Evolutionary conservation across 2,329 filamentous ascomycete species (phyloP), one percentile per base, ranked within the genome.

Genomic region (Fusarium sarcochroum): DNA sequence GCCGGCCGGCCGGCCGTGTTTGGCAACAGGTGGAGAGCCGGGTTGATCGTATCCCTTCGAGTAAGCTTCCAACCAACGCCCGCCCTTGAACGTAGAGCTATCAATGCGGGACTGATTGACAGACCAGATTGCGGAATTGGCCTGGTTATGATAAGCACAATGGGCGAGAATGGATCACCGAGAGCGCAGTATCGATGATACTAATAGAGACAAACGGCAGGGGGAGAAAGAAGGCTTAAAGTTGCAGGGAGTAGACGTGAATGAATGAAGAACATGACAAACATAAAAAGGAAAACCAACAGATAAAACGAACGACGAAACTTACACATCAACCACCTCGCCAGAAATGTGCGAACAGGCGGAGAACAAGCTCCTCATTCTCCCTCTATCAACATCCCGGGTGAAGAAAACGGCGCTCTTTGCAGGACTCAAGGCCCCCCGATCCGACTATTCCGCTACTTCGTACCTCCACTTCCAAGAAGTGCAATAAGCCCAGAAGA

Each of bases 1-100:
- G 61, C 52, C 58, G 44, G 46, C 60, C 48, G 48, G 48, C 56
- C 49, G 55, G 55, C 61, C 49, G 61, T 66, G 61, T 66, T 66
- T 60, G 55, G 63, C 32, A 66, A 35, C 25, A 56, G 44, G 63
- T 61, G 61, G 63, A 66, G 55, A 65, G 61, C 44, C 38, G 40
- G 54, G 60, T 54, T 62, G 35, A 47, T 61, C 47, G 45, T 59
- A 50, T 41, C 53, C 61, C 51, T 41, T 41, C 55, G 50, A 55
- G 49, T 58, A 66, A 66, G 45, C 54, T 65, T 60, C 44, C 61
- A 41, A 47, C 27, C 48, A 54, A 45, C 44, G 45, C 30, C 62
- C 54, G 60, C 48, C 54, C 45, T 54, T 58, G 58, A 21, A 51
- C 25, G 49, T 40, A 62, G 45, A 41, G 46, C 50, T 66, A 66